These are phyloP conservation scores for Wickerhamomyces pijperi DNA, from an alignment of 805 yeast genomes.

Conservation along the genomic window DNA sequence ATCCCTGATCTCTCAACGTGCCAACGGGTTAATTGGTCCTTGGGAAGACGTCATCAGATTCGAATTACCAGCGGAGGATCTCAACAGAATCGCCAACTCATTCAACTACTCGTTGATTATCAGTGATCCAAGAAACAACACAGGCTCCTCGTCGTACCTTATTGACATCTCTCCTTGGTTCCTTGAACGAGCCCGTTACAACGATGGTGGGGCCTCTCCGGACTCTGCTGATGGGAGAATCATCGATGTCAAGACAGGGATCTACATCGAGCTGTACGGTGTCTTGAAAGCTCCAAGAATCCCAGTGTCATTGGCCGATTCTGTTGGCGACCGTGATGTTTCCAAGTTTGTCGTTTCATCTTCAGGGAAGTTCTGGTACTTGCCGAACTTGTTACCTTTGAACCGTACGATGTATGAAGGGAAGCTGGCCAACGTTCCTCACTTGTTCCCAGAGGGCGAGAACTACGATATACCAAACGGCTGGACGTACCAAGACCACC, in stretches of 20 bases:
- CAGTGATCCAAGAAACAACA: slow-evolving; percentile 32
- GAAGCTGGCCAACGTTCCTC: slow-evolving; percentile 33
- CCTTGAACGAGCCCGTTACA: slow-evolving; percentile 35
- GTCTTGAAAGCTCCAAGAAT: slow-evolving; percentile 17
- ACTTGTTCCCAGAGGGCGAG: slow-evolving; percentile 26
- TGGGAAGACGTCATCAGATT: slow-evolving; percentile 42
- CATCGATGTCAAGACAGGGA: slow-evolving; percentile 49
- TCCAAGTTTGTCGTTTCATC: slow-evolving; percentile 24
- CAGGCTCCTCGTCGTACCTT: slow-evolving; percentile 26
- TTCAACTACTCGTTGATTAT: slow-evolving; percentile 36
- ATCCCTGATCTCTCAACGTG: slow-evolving; percentile 35
- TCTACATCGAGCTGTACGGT: slow-evolving; percentile 50
- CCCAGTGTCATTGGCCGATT: slow-evolving; percentile 7
- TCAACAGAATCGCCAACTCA: slow-evolving; percentile 31
- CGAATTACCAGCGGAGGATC: slow-evolving; percentile 38
- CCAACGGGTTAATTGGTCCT: slow-evolving; percentile 39
- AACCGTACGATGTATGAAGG: slow-evolving; percentile 51
- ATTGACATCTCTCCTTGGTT: slow-evolving; percentile 40
- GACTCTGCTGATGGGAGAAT: slow-evolving; percentile 41
- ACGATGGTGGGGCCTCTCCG: slow-evolving; percentile 34
- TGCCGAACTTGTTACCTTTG: slow-evolving; percentile 42
- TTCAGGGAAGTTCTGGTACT: slow-evolving; percentile 33
- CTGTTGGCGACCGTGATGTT: slow-evolving; percentile 6
- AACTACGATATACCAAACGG: slow-evolving; percentile 26
- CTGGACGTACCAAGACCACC: slow-evolving; percentile 24